Conservation (phyloP, 305 asterid species). For the Fraxinus nigra region DNA sequence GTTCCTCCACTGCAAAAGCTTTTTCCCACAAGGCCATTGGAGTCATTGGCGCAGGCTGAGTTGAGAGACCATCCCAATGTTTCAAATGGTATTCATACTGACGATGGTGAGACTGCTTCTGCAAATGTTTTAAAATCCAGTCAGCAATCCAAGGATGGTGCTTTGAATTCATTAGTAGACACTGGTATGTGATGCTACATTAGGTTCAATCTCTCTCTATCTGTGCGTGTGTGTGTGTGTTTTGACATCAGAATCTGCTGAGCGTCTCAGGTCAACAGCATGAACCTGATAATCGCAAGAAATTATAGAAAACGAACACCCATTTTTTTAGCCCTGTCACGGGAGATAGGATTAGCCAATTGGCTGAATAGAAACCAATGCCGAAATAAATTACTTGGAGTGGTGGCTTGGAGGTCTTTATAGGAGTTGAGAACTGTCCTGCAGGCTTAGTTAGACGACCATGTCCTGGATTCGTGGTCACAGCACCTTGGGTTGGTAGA, state of each 20-base stretch:
- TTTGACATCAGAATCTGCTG: not conserved
- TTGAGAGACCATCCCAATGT: constrained; percentile 53
- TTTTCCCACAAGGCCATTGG: constrained; percentile 81
- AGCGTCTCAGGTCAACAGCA: not conserved
- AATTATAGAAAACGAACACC: not conserved
- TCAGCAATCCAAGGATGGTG: constrained; percentile 46
- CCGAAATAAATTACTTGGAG: not conserved
- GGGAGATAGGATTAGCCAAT: not conserved
- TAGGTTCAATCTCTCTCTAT: not conserved
- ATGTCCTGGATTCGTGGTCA: not conserved
- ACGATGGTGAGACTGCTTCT: constrained; percentile 53
- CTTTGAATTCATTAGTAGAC: constrained; percentile 53
- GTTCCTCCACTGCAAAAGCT: constrained; percentile 89
- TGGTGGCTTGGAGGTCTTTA: not conserved
- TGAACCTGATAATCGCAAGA: not conserved
- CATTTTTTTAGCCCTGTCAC: not conserved
- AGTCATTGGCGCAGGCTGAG: constrained; percentile 51
- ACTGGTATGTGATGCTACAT: constrained; percentile 43
- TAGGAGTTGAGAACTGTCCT: not conserved
- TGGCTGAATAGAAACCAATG: not conserved
- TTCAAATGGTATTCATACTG: constrained; percentile 60
- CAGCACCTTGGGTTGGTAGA: not conserved
- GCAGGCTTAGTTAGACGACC: not conserved
- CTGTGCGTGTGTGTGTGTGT: not conserved
- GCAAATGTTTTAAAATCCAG: constrained; percentile 50